These are phyloP conservation scores for Inga oerstediana DNA, from an alignment of 306 rosid species.

Conservation along the genomic window DNA sequence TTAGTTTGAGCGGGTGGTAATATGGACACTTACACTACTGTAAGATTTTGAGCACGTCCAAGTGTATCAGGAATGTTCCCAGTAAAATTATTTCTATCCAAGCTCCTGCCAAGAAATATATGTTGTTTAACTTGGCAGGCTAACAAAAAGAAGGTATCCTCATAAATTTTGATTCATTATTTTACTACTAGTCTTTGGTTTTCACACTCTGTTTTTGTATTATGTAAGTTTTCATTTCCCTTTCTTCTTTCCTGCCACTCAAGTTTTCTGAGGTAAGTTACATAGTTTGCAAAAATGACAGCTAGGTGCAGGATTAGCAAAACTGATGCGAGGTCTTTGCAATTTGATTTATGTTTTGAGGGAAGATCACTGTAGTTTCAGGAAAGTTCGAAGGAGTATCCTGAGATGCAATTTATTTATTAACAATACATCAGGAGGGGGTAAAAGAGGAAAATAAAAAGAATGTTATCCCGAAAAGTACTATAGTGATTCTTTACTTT, in stretches of 20 bases:
- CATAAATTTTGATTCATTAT: not conserved
- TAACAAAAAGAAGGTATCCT: not conserved
- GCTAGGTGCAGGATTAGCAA: not conserved
- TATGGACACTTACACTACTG: conserved; percentile 59
- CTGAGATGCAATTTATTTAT: not conserved
- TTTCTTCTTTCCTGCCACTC: not conserved
- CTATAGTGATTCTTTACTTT: not conserved
- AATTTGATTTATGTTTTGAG: not conserved
- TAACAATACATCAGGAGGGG: not conserved
- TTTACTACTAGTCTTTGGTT: not conserved
- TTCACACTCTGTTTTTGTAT: not conserved
- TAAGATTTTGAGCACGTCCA: conserved; percentile 41
- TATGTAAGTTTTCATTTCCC: not conserved
- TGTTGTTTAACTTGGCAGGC: not conserved
- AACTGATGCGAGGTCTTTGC: not conserved
- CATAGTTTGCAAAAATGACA: not conserved
- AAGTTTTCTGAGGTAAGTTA: not conserved
- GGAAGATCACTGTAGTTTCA: not conserved
- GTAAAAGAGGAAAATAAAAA: not conserved
- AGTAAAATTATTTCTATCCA: conserved; percentile 43
- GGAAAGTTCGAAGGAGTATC: not conserved
- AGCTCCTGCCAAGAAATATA: conserved; percentile 43
- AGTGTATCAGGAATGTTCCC: conserved; percentile 59
- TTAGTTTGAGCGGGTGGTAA: conserved; percentile 18
- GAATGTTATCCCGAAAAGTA: not conserved